Evolutionary conservation across 805 yeast genomes (phyloP).

Genomic region (Myxozyma monticola): DNA sequence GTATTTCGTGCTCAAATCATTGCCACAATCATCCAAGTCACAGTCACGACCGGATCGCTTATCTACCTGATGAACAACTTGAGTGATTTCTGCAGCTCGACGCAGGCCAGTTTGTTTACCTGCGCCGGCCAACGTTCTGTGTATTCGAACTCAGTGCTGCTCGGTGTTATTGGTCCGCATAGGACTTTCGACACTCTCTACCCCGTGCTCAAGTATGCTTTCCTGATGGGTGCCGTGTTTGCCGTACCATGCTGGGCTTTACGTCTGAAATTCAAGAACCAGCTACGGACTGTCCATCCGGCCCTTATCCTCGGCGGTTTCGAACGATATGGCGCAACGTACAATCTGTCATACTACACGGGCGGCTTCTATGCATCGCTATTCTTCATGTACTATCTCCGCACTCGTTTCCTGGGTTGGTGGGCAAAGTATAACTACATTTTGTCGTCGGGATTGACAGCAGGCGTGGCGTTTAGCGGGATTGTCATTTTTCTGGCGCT

Average conservation of each 20-base stretch:
- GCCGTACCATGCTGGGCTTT: constrained; percentile 45
- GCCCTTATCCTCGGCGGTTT: constrained; percentile 54
- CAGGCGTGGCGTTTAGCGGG: constrained; percentile 65
- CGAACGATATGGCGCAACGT: constrained; percentile 37
- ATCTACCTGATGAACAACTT: too few species aligned
- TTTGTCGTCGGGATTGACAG: constrained; percentile 61
- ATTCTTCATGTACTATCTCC: constrained; percentile 56
- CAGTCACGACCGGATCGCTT: constrained; percentile 44
- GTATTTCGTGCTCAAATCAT: constrained; percentile 53
- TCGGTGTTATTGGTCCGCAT: constrained; percentile 67
- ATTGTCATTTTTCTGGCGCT: constrained; percentile 55
- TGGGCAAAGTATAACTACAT: constrained; percentile 75
- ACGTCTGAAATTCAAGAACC: constrained; percentile 2
- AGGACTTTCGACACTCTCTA: constrained; percentile 56
- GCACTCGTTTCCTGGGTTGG: constrained; percentile 59
- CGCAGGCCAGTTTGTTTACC: constrained; percentile 48
- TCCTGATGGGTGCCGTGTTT: constrained; percentile 55
- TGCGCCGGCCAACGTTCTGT: constrained; percentile 50
- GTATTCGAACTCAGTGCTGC: constrained; percentile 56
- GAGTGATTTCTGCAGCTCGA: constrained; percentile 47
- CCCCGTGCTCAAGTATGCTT: constrained; percentile 57
- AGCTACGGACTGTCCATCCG: constrained; percentile 55
- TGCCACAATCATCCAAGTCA: constrained; percentile 46
- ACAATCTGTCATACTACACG: constrained; percentile 72
- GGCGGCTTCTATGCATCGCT: constrained; percentile 65